Percentiles rank a stretch among this genome's conserved stretches.
Evolutionary conservation across 495 filamentous ascomycete species (phyloP).

Genomic region (Evernia prunastri): DNA sequence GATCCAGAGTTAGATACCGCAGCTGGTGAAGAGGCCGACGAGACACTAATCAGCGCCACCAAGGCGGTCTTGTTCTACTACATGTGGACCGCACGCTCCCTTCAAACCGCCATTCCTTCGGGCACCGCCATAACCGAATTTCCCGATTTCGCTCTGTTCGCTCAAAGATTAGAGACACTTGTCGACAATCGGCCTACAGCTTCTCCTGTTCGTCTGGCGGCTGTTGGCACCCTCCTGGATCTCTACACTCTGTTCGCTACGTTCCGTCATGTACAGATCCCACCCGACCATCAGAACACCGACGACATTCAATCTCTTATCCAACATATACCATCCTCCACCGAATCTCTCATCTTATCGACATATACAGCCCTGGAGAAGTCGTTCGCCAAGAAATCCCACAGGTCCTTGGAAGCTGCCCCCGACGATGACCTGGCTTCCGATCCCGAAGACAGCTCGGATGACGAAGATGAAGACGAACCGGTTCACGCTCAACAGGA

Average conservation of each 20-base stretch:
- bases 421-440: conserved; percentile 56
- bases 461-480: conserved; percentile 49
- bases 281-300: conserved; percentile 36
- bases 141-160: conserved; percentile 48
- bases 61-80: conserved; percentile 78
- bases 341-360: conserved; percentile 57
- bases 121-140: conserved; percentile 30
- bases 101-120: conserved; percentile 37
- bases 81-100: conserved; percentile 76
- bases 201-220: conserved; percentile 70
- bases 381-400: conserved; percentile 61
- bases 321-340: conserved; percentile 51
- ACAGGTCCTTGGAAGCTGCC: conserved; percentile 58
- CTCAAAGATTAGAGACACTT: conserved; percentile 55
- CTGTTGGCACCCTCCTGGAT: conserved; percentile 70
- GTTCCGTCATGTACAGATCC: conserved; percentile 48
- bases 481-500: conserved; percentile 40
- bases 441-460: conserved; percentile 50
- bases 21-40: conserved; percentile 65
- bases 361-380: conserved; percentile 72
- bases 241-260: conserved; percentile 72
- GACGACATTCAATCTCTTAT: conserved; percentile 50
- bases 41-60: conserved; percentile 65
- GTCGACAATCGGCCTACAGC: conserved; percentile 49
- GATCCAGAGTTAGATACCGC: conserved; percentile 56